Evolutionary conservation across 805 yeast species (phyloP).

Genomic region (Saccharomycopsis synnaedendra): DNA sequence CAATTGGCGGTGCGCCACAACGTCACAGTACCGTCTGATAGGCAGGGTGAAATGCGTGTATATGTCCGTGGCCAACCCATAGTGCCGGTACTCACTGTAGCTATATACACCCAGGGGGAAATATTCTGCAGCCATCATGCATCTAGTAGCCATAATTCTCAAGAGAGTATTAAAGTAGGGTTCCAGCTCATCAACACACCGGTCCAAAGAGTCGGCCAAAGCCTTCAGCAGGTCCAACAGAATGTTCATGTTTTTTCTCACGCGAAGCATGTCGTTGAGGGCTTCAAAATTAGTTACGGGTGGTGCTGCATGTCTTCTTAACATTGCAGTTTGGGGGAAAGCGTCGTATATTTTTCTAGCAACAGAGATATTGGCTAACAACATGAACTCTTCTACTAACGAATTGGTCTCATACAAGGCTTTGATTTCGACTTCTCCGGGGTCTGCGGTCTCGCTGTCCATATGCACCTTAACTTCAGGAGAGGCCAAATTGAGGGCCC

Average conservation of each 20-base stretch:
- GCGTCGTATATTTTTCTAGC: constrained; percentile 88
- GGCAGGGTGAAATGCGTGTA: constrained; percentile 99
- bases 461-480: constrained; percentile 97
- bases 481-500: constrained; percentile 92
- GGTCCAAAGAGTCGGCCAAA: constrained; percentile 85
- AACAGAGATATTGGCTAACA: constrained; percentile 91
- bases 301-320: constrained; percentile 96
- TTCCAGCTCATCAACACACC: constrained; percentile 73
- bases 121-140: constrained; percentile 99
- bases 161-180: constrained; percentile 87
- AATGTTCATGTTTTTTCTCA: constrained; percentile 63
- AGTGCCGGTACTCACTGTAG: constrained; percentile 87
- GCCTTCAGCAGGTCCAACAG: constrained; percentile 81
- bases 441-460: constrained; percentile 96
- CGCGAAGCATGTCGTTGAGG: constrained; percentile 79
- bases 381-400: constrained; percentile 95
- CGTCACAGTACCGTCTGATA: constrained; percentile 94
- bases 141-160: constrained; percentile 94
- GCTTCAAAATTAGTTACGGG: constrained; percentile 88
- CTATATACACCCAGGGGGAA: constrained; percentile 86
- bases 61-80: constrained; percentile 94
- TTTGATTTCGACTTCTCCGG: constrained; percentile 89
- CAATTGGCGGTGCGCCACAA: constrained; percentile 92
- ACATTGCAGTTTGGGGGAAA: constrained; percentile 96
- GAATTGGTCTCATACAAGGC: constrained; percentile 85